A percentile compares a stretch with the other conserved stretches of the same genome.
Evolutionary conservation across 805 yeast species (phyloP).

Genomic region (Hanseniaspora vineae): DNA sequence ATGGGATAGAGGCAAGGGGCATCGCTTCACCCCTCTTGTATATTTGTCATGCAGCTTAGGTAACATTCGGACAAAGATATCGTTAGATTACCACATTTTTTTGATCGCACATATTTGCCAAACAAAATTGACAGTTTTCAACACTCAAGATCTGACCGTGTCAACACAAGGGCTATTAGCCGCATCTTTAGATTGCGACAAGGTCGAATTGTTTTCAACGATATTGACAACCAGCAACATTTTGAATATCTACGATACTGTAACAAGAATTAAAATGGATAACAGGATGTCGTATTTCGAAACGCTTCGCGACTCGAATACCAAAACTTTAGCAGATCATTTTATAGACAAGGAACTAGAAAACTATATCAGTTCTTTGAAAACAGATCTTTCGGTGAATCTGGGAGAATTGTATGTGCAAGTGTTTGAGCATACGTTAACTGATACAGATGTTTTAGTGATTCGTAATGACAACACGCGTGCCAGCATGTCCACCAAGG

Average conservation of each 20-base stretch:
- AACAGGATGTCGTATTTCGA: conserved; percentile 61
- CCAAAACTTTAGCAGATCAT: conserved; percentile 12
- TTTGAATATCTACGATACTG: conserved; percentile 61
- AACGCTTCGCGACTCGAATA: conserved; percentile 49
- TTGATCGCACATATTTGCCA: conserved; percentile 42
- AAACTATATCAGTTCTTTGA: conserved; percentile 27
- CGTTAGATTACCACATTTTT: conserved; percentile 81
- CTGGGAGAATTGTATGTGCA: conserved; percentile 46
- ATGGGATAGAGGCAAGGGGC: conserved; percentile 42
- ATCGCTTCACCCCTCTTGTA: conserved; percentile 50
- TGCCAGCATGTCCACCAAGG: conserved; percentile 35
- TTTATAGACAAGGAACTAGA: conserved; percentile 20
- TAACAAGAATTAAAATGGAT: conserved; percentile 61
- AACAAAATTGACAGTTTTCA: conserved; percentile 45
- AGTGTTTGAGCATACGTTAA: conserved; percentile 71
- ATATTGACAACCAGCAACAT: conserved; percentile 78
- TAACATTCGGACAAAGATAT: conserved; percentile 42
- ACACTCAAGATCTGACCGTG: conserved; percentile 41
- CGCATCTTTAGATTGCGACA: conserved; percentile 35
- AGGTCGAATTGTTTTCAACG: conserved; percentile 54
- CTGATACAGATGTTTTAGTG: conserved; percentile 65
- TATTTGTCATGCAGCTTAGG: conserved; percentile 45
- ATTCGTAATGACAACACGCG: conserved; percentile 40
- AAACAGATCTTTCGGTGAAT: conserved; percentile 54
- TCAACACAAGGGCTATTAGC: conserved; percentile 47